phyloP scores from a whole-genome alignment of 2,329 filamentous ascomycete genomes.

The Fusarium sp. region DNA sequence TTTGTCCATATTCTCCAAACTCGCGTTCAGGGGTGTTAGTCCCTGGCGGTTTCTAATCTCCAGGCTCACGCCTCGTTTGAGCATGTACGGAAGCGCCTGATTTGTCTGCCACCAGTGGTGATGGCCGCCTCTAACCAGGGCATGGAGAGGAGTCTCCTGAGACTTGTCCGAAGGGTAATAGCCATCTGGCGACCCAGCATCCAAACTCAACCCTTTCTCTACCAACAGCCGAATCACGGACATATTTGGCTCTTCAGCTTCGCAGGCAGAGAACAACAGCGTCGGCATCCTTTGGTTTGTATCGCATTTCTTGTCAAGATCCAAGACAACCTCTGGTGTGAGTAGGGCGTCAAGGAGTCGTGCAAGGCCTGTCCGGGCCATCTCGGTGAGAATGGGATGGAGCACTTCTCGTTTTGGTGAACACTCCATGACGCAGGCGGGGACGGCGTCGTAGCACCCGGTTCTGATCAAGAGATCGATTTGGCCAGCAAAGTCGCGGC shows the following conservation, averaged over 20 bases:
- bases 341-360: not conserved
- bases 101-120: slow-evolving; percentile 11
- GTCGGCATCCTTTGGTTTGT: not conserved
- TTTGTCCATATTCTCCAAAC: not conserved
- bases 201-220: not conserved
- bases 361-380: not conserved
- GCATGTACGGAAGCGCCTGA: slow-evolving; percentile 7
- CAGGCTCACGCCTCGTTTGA: slow-evolving; percentile 1
- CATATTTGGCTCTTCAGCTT: not conserved
- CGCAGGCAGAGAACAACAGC: not conserved
- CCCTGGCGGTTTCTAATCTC: not conserved
- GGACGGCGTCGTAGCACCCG: not conserved
- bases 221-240: not conserved
- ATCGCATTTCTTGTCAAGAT: not conserved
- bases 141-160: not conserved
- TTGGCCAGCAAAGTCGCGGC: not conserved
- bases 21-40: not conserved
- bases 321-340: not conserved
- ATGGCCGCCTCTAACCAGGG: not conserved
- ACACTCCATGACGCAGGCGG: not conserved
- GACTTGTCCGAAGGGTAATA: not conserved
- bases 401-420: not conserved
- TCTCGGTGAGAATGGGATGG: not conserved
- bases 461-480: not conserved
- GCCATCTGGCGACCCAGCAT: not conserved